Evolutionary conservation across 306 rosid species (phyloP).

Genomic region (Quercus rubra): DNA sequence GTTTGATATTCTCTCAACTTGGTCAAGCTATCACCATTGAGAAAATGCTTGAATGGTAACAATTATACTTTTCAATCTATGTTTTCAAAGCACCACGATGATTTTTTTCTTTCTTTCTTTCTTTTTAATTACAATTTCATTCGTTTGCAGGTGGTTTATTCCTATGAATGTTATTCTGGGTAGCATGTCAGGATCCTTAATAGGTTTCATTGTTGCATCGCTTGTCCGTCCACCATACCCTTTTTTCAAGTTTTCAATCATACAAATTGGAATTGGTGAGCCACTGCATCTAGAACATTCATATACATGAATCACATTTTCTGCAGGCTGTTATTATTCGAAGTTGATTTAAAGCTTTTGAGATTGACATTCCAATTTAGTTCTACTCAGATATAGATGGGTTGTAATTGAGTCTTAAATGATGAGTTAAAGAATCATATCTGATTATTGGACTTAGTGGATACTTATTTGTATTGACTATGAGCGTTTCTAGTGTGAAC

Average conservation of each 20-base stretch:
- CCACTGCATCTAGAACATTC: conserved; percentile 3
- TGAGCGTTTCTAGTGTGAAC: not conserved
- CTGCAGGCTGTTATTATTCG: not conserved
- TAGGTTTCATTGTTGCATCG: conserved; percentile 71
- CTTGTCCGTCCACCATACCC: conserved; percentile 87
- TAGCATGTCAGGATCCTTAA: conserved; percentile 70
- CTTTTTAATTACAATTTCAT: conserved; percentile 1
- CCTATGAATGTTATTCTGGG: conserved; percentile 77
- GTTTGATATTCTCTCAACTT: conserved; percentile 88
- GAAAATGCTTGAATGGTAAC: conserved; percentile 86
- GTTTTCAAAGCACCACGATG: not conserved
- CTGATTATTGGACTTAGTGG: not conserved
- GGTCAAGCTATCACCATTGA: conserved; percentile 82
- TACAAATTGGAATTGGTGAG: conserved; percentile 92
- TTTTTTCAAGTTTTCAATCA: conserved; percentile 82
- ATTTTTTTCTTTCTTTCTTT: not conserved
- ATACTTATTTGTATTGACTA: not conserved
- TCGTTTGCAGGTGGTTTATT: conserved; percentile 91
- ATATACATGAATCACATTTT: not conserved
- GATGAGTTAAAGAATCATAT: not conserved
- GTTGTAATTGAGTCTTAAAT: not conserved
- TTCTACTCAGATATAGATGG: not conserved
- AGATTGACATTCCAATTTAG: not conserved
- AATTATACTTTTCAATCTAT: not conserved
- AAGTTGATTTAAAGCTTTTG: not conserved